A percentile compares a stretch with the other conserved stretches of the same genome.
Evolutionary conservation across 495 filamentous ascomycete species (phyloP).

Genomic region (Cercophora sp.): DNA sequence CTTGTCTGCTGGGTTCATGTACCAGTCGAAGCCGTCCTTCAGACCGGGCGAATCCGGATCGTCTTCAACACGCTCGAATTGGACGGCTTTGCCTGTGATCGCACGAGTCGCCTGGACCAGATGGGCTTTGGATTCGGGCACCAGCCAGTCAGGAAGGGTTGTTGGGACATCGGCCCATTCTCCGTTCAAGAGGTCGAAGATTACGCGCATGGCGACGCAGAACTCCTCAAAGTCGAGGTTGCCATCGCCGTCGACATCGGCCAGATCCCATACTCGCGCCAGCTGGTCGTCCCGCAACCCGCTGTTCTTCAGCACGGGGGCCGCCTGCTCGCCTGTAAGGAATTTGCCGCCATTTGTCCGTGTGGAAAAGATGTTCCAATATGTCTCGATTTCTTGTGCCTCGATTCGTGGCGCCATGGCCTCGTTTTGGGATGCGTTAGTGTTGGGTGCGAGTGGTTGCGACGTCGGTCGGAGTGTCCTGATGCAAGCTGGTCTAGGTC

Average conservation of each 20-base stretch:
- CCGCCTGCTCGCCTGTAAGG: constrained; percentile 86
- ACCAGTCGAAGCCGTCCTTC: constrained; percentile 98
- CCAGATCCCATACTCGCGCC: constrained; percentile 94
- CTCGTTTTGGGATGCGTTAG: neutral
- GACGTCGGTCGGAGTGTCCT: neutral
- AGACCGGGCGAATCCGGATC: constrained; percentile 78
- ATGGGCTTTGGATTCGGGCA: constrained; percentile 94
- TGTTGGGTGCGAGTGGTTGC: neutral
- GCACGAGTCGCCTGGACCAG: constrained; percentile 87
- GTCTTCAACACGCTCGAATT: constrained; percentile 73
- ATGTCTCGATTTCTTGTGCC: constrained; percentile 92
- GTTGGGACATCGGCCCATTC: constrained; percentile 82
- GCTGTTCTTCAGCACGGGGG: constrained; percentile 92
- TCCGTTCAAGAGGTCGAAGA: constrained; percentile 97
- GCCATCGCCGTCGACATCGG: constrained; percentile 94
- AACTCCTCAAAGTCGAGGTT: constrained; percentile 99
- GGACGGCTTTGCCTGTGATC: constrained; percentile 65
- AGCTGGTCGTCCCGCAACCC: constrained; percentile 90
- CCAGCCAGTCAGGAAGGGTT: constrained; percentile 87
- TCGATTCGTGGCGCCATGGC: constrained; percentile 77
- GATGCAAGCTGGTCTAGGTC: too few relatives aligned
- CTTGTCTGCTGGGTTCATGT: constrained; percentile 90
- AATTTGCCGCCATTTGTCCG: constrained; percentile 76
- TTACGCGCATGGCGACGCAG: constrained; percentile 95
- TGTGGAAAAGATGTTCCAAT: constrained; percentile 97